Conservation (phyloP, 2,329 filamentous ascomycete genomes). For the Exophiala aquamarina region DNA sequence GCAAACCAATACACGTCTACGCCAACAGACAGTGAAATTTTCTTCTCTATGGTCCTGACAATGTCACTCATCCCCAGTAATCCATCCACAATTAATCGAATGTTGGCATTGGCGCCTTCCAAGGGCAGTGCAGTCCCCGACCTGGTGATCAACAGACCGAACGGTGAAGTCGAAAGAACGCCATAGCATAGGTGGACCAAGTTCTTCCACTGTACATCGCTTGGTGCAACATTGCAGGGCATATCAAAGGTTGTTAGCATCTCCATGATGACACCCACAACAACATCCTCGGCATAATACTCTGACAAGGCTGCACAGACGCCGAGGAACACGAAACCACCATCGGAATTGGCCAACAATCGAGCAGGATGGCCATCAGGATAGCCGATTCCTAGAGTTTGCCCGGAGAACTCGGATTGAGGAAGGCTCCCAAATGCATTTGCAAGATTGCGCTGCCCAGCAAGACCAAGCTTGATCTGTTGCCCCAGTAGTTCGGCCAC, state of each 20-base stretch:
- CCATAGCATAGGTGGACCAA: constrained; percentile 12
- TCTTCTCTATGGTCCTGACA: not conserved
- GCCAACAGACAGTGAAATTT: constrained; percentile 3
- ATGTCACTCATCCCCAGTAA: constrained; percentile 2
- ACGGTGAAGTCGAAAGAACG: constrained; percentile 4
- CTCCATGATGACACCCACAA: constrained; percentile 5
- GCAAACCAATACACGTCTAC: constrained; percentile 11
- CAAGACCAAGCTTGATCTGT: constrained; percentile 5
- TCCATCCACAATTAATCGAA: constrained; percentile 1
- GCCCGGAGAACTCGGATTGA: constrained; percentile 9
- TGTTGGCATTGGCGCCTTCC: not conserved
- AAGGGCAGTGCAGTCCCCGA: not conserved
- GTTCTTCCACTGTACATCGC: constrained; percentile 7
- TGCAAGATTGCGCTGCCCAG: constrained; percentile 10
- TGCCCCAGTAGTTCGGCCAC: constrained; percentile 6
- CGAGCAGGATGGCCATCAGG: constrained; percentile 8
- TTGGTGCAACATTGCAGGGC: not conserved
- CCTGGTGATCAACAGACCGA: constrained; percentile 7
- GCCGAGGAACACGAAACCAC: constrained; percentile 10
- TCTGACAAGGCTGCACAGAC: constrained; percentile 7
- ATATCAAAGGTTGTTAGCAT: constrained; percentile 1
- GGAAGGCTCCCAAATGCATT: constrained; percentile 14
- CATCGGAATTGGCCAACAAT: constrained; percentile 3
- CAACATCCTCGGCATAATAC: constrained; percentile 9
- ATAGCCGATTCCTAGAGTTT: constrained; percentile 9